Evolutionary conservation across 2,329 filamentous ascomycete genomes (phyloP).

Genomic region (Chaetomium sp.): DNA sequence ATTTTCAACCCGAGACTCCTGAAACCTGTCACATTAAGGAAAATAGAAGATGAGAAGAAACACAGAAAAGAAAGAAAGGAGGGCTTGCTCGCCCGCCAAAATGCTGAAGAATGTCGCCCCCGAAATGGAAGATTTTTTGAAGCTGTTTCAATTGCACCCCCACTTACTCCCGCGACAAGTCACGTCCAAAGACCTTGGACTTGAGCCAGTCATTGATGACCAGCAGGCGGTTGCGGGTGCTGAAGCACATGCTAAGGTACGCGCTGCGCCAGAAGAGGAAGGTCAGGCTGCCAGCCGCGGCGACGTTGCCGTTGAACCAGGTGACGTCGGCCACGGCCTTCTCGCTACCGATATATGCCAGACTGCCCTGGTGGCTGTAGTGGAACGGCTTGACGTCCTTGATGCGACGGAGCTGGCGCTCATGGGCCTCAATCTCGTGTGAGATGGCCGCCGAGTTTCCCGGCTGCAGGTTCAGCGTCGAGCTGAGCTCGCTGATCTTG

Average conservation of each 20-base stretch:
- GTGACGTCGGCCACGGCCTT: slow-evolving; percentile 92
- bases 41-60: slow-evolving; percentile 11
- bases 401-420: slow-evolving; percentile 79
- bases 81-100: slow-evolving; percentile 5
- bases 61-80: slow-evolving; percentile 2
- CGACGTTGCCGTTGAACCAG: slow-evolving; percentile 96
- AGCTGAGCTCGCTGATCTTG: slow-evolving; percentile 64
- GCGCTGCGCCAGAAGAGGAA: slow-evolving; percentile 98
- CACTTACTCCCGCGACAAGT: slow-evolving; percentile 73
- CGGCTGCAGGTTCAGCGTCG: slow-evolving; percentile 52
- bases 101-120: background rate
- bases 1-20: slow-evolving; percentile 18
- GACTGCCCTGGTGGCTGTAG: slow-evolving; percentile 93
- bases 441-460: slow-evolving; percentile 62
- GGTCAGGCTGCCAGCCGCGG: slow-evolving; percentile 85
- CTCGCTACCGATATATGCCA: slow-evolving; percentile 97
- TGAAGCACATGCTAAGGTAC: slow-evolving; percentile 99
- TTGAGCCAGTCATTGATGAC: slow-evolving; percentile 95
- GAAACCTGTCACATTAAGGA: slow-evolving; percentile 6
- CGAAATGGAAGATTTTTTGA: background rate
- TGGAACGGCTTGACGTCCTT: slow-evolving; percentile 97
- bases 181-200: slow-evolving; percentile 91
- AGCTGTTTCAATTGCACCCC: background rate
- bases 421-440: slow-evolving; percentile 72
- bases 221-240: slow-evolving; percentile 90